phyloP scores from a whole-genome alignment of 768 basidiomycete species.

The Kockovaella imperatae region DNA sequence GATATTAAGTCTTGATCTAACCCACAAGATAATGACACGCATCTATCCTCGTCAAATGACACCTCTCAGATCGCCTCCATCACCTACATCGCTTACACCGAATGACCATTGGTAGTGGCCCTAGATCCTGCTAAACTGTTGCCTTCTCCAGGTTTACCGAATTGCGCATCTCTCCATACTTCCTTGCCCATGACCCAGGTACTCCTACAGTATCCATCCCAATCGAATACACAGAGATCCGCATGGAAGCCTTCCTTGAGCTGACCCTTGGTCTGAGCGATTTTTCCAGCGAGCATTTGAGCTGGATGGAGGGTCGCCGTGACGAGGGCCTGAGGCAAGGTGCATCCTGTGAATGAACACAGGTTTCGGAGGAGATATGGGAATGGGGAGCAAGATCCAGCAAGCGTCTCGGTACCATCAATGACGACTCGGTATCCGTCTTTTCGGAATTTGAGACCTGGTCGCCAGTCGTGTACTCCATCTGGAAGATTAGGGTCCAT shows the following conservation, averaged over 20 bases:
- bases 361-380: conserved; percentile 51
- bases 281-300: conserved; percentile 69
- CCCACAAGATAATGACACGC: background rate
- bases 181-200: conserved; percentile 58
- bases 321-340: conserved; percentile 72
- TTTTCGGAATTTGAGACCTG: conserved; percentile 70
- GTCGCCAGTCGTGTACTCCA: conserved; percentile 81
- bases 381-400: conserved; percentile 49
- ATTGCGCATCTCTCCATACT: conserved; percentile 48
- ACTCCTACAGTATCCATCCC: conserved; percentile 13
- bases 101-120: background rate
- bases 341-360: conserved; percentile 70
- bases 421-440: conserved; percentile 71
- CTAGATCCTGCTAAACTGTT: background rate
- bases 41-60: background rate
- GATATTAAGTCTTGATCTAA: background rate
- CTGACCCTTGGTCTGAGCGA: conserved; percentile 60
- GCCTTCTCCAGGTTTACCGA: background rate
- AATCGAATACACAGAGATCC: conserved; percentile 68
- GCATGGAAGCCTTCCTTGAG: conserved; percentile 76
- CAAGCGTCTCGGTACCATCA: conserved; percentile 78
- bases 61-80: too few relatives aligned
- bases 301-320: conserved; percentile 83
- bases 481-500: conserved; percentile 76
- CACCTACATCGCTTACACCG: background rate